Percentiles rank a stretch among this genome's conserved stretches.
Conservation (phyloP, 2,329 filamentous ascomycete genomes). For the Trichoderma sp. region DNA sequence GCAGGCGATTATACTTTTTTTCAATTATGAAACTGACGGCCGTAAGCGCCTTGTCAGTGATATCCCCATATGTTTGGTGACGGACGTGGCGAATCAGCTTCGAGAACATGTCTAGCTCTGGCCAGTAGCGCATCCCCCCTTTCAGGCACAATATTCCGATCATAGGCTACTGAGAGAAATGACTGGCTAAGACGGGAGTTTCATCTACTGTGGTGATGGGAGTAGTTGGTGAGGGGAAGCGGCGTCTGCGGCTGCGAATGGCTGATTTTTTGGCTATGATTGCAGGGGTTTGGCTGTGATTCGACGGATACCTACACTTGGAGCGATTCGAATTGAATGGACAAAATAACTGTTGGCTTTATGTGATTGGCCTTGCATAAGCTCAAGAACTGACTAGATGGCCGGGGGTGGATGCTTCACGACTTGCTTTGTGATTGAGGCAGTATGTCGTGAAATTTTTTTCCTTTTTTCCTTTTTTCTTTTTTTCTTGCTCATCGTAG, state of each 20-base stretch:
- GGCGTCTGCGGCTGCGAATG: neutral
- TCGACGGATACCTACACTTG: neutral
- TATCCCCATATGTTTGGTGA: neutral
- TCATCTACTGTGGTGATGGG: neutral
- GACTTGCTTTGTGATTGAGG: neutral
- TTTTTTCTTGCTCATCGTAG: no score
- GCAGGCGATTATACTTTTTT: neutral
- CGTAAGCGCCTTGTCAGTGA: constrained; percentile 13
- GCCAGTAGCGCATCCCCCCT: neutral
- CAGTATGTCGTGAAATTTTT: neutral
- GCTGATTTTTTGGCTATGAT: neutral
- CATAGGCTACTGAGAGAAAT: neutral
- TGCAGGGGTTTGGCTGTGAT: neutral
- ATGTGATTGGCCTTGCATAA: neutral
- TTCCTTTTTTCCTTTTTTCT: no score
- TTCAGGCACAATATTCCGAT: neutral
- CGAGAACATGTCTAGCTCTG: neutral
- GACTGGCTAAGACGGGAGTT: neutral
- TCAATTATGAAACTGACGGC: neutral
- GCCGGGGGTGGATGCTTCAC: neutral
- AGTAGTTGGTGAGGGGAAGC: neutral
- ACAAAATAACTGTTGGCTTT: neutral
- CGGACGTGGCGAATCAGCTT: constrained; percentile 2
- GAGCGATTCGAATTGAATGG: neutral
- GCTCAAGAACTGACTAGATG: neutral